These are phyloP conservation scores for Termitomyces sp. DNA, from an alignment of 768 basidiomycete species.

Conservation along the genomic window DNA sequence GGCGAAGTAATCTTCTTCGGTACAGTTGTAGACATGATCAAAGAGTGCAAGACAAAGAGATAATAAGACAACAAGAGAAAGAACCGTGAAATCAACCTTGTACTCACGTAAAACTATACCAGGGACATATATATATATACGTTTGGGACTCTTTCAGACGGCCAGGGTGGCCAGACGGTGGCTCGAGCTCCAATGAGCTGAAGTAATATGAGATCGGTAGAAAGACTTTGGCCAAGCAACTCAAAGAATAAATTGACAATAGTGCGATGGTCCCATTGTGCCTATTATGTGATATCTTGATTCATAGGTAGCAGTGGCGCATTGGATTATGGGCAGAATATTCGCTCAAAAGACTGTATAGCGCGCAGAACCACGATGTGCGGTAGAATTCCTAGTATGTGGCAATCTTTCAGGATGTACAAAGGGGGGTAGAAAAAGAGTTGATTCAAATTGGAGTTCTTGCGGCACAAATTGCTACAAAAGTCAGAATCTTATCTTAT, in stretches of 20 bases:
- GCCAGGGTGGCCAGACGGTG: neutral
- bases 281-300: neutral
- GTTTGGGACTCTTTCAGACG: neutral
- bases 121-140: neutral
- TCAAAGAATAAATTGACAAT: neutral
- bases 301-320: neutral
- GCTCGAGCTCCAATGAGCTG: neutral
- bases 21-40: neutral
- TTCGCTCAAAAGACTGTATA: too few relatives aligned
- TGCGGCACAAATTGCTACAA: neutral
- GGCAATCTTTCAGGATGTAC: neutral
- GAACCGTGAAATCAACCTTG: too few relatives aligned
- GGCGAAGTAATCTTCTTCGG: too few relatives aligned
- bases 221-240: neutral
- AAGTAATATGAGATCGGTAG: neutral
- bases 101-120: too few relatives aligned
- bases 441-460: too few relatives aligned
- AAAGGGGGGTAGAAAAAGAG: neutral
- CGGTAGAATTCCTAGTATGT: too few relatives aligned
- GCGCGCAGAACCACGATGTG: too few relatives aligned
- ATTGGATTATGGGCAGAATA: neutral
- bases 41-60: too few relatives aligned
- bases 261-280: neutral
- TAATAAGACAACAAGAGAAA: neutral
- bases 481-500: neutral